Evolutionary conservation across 2,329 filamentous ascomycete genomes (phyloP).

Genomic region (Fusarium liriodendri): DNA sequence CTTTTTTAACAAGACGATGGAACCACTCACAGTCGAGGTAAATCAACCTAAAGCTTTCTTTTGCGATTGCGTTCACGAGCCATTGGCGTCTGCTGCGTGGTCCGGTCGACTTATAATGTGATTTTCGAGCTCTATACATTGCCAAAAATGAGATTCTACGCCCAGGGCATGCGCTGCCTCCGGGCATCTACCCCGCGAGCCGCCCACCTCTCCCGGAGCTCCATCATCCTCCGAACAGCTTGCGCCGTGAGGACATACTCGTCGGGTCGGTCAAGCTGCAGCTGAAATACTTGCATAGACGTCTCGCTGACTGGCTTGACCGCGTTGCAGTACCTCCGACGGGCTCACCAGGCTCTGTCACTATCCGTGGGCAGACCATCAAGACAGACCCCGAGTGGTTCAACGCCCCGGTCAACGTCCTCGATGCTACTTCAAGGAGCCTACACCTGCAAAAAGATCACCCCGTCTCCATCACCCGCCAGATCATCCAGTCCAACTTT

Average conservation of each 20-base stretch:
- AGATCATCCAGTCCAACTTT: slow-evolving; percentile 93
- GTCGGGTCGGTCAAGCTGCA: slow-evolving; percentile 38
- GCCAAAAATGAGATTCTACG: slow-evolving; percentile 40
- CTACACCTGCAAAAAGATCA: slow-evolving; percentile 95
- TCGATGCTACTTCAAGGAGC: slow-evolving; percentile 77
- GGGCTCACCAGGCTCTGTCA: slow-evolving; percentile 53
- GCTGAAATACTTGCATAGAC: slow-evolving; percentile 17
- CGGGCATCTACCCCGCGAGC: slow-evolving; percentile 40
- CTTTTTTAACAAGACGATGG: slow-evolving; percentile 18
- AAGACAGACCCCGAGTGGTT: slow-evolving; percentile 80
- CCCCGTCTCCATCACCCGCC: slow-evolving; percentile 88
- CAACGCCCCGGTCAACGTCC: slow-evolving; percentile 82
- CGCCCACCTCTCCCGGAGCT: slow-evolving; percentile 39
- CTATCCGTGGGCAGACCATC: slow-evolving; percentile 68
- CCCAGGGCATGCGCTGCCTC: slow-evolving; percentile 44
- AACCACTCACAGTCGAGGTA: neutral
- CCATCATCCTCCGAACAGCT: slow-evolving; percentile 35
- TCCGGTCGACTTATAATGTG: slow-evolving; percentile 24
- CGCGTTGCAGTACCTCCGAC: slow-evolving; percentile 31
- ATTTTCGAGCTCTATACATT: slow-evolving; percentile 31
- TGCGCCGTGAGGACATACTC: slow-evolving; percentile 41
- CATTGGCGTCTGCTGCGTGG: slow-evolving; percentile 22
- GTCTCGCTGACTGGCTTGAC: slow-evolving; percentile 36
- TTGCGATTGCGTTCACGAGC: neutral
- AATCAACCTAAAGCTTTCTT: neutral